Evolutionary conservation across 1,139 yeast genomes (phyloP).

Genomic region (Magnusiomyces tetraspermus): DNA sequence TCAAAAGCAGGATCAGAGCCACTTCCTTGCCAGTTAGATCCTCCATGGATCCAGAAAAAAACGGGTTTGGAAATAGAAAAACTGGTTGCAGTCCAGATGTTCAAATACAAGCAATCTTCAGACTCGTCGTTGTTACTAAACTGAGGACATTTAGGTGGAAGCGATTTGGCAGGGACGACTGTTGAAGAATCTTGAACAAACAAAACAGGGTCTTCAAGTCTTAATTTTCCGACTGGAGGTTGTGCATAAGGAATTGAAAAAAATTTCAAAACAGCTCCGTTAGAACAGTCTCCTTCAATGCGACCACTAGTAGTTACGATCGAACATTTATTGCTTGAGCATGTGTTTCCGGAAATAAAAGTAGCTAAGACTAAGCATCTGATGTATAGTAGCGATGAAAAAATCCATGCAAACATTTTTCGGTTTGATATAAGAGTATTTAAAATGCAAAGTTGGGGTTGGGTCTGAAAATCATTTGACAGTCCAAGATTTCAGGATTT

Average conservation of each 20-base stretch:
- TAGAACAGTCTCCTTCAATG: slow-evolving; percentile 11
- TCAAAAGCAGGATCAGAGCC: slow-evolving; percentile 28
- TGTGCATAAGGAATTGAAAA: slow-evolving; percentile 25
- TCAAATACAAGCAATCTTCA: slow-evolving; percentile 27
- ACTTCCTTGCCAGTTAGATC: slow-evolving; percentile 31
- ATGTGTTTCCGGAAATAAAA: slow-evolving; percentile 1
- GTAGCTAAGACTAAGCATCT: slow-evolving; percentile 3
- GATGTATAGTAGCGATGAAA: slow-evolving; percentile 3
- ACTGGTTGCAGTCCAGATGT: slow-evolving; percentile 21
- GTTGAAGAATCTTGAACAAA: slow-evolving; percentile 2
- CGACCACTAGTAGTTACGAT: slow-evolving; percentile 9
- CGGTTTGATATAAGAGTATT: too few species aligned
- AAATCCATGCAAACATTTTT: too few species aligned
- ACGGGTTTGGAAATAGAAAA: slow-evolving; percentile 22
- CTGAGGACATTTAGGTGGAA: slow-evolving; percentile 25
- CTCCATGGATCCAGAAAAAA: slow-evolving; percentile 36
- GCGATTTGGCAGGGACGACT: slow-evolving; percentile 6
- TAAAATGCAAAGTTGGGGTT: too few species aligned
- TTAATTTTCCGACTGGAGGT: slow-evolving; percentile 20
- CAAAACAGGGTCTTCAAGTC: slow-evolving; percentile 21
- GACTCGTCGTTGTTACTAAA: slow-evolving; percentile 7
- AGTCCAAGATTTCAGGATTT: too few species aligned
- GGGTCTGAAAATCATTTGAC: too few species aligned
- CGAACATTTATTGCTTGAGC: slow-evolving; percentile 6
- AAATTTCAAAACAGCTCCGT: slow-evolving; percentile 12